phyloP scores from a whole-genome alignment of 2,329 filamentous ascomycete genomes.

The Cladosporium colombiae region DNA sequence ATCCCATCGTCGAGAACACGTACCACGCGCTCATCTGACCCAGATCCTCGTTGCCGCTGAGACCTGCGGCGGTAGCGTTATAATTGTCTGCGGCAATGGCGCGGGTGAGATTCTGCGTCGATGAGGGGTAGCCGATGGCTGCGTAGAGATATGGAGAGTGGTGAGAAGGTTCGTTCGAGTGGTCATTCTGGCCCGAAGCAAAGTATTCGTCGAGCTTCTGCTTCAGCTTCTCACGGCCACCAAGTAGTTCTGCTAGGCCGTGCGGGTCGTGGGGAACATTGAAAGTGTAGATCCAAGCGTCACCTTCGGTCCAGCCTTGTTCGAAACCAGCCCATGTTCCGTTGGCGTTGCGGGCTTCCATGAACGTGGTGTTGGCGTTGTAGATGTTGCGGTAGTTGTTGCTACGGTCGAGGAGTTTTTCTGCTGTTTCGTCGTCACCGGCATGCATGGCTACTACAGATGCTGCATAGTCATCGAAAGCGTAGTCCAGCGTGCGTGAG shows the following conservation, averaged over 20 bases:
- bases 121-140: slow-evolving; percentile 43
- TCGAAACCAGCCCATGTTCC: slow-evolving; percentile 47
- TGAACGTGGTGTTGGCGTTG: slow-evolving; percentile 48
- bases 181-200: slow-evolving; percentile 48
- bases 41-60: slow-evolving; percentile 52
- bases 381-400: slow-evolving; percentile 47
- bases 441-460: slow-evolving; percentile 44
- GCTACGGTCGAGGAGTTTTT: slow-evolving; percentile 40
- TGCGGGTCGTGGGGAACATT: slow-evolving; percentile 50
- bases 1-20: slow-evolving; percentile 50
- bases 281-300: slow-evolving; percentile 55
- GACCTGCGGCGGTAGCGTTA: slow-evolving; percentile 49
- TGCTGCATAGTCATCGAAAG: slow-evolving; percentile 50
- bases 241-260: slow-evolving; percentile 46
- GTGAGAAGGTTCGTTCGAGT: slow-evolving; percentile 52
- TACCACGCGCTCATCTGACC: slow-evolving; percentile 56
- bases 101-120: slow-evolving; percentile 43
- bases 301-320: slow-evolving; percentile 53
- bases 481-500: slow-evolving; percentile 51
- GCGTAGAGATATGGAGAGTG: slow-evolving; percentile 52
- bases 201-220: slow-evolving; percentile 50
- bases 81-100: slow-evolving; percentile 45
- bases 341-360: slow-evolving; percentile 52
- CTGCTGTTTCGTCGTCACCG: slow-evolving; percentile 37
- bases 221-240: slow-evolving; percentile 42